Percentiles rank a stretch among this genome's conserved stretches.
These are phyloP conservation scores for Coemansia sp. DNA, from an alignment of 192 early-diverging fungal species.

Conservation along the genomic window DNA sequence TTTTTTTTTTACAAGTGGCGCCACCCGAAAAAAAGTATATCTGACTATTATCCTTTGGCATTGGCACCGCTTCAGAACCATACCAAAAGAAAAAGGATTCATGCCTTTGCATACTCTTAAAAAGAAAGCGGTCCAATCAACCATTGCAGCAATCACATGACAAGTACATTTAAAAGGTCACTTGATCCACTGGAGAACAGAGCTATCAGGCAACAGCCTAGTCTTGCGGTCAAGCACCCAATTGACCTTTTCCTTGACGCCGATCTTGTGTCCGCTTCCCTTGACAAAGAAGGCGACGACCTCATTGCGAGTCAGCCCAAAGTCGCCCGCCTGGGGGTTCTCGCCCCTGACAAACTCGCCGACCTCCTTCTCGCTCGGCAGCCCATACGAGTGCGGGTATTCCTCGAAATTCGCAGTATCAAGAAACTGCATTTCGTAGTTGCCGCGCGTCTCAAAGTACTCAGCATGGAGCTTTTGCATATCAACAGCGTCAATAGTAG, in stretches of 20 bases:
- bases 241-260: slow-evolving; percentile 66
- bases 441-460: slow-evolving; percentile 58
- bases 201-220: slow-evolving; percentile 8
- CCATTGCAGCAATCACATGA: neutral
- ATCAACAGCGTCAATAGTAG: slow-evolving; percentile 57
- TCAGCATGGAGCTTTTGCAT: slow-evolving; percentile 55
- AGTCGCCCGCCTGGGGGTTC: slow-evolving; percentile 63
- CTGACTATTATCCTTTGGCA: neutral
- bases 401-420: slow-evolving; percentile 46
- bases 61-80: neutral
- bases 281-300: slow-evolving; percentile 65
- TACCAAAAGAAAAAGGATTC: neutral
- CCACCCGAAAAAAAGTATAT: neutral
- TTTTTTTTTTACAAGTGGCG: neutral
- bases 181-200: slow-evolving; percentile 26
- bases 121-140: neutral
- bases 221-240: slow-evolving; percentile 40
- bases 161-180: neutral
- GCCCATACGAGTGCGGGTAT: slow-evolving; percentile 66
- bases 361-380: slow-evolving; percentile 73
- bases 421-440: slow-evolving; percentile 36
- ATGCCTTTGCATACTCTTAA: neutral
- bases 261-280: slow-evolving; percentile 66
- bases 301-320: slow-evolving; percentile 59
- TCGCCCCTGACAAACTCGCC: slow-evolving; percentile 65